phyloP scores from a whole-genome alignment of 805 yeast genomes.

The Kluyveromyces aestuarii region DNA sequence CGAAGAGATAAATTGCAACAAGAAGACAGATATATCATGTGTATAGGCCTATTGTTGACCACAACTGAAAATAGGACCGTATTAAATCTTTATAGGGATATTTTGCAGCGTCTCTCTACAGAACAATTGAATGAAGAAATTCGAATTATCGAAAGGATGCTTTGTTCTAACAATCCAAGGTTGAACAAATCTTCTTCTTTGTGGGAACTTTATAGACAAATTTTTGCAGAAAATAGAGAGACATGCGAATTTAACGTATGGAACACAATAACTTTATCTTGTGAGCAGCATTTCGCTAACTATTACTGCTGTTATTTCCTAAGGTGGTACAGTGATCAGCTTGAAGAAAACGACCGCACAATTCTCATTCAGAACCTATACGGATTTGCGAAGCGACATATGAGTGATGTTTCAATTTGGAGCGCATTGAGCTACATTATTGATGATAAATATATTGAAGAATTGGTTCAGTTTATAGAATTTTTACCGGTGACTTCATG shows the following conservation, averaged over 20 bases:
- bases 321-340: constrained; percentile 19
- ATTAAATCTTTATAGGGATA: constrained; percentile 24
- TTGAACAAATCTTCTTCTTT: constrained; percentile 33
- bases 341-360: constrained; percentile 3
- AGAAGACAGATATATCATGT: constrained; percentile 15
- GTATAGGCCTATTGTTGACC: constrained; percentile 28
- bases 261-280: constrained; percentile 20
- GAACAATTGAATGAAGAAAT: constrained; percentile 8
- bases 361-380: constrained; percentile 7
- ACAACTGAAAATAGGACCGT: constrained; percentile 31
- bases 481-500: constrained; percentile 1
- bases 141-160: constrained; percentile 13
- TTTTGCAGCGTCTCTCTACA: constrained; percentile 10
- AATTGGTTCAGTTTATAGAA: background rate
- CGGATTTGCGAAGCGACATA: constrained; percentile 4
- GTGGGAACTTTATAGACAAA: constrained; percentile 28
- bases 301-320: constrained; percentile 35
- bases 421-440: background rate
- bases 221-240: constrained; percentile 12
- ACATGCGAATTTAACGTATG: constrained; percentile 7
- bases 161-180: constrained; percentile 27
- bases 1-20: constrained; percentile 4
- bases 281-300: constrained; percentile 27
- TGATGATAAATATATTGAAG: background rate
- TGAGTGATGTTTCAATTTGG: constrained; percentile 7